Percentiles rank a stretch among this genome's conserved stretches.
These are phyloP conservation scores for Rhododendron griersonianum DNA, from an alignment of 148 eudicot species.

Conservation along the genomic window DNA sequence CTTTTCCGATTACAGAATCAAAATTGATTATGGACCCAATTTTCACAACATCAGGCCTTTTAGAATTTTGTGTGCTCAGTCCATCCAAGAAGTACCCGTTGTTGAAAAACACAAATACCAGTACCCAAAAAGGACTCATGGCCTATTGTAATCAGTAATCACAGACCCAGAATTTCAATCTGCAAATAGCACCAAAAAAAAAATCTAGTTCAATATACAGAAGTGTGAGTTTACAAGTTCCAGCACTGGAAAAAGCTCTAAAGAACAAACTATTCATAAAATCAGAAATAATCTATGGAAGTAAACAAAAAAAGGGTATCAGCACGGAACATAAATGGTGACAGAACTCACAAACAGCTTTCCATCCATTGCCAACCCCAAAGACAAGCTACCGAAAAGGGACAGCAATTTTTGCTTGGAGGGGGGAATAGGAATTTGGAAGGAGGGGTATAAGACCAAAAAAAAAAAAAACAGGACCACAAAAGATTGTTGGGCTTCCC, in stretches of 20 bases:
- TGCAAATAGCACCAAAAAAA: not conserved
- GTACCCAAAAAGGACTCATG: conserved; percentile 11
- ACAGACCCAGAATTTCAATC: not conserved
- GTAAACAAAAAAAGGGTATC: not conserved
- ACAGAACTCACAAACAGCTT: not conserved
- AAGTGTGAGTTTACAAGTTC: not conserved
- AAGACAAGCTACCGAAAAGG: not conserved
- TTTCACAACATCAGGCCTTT: conserved; percentile 43
- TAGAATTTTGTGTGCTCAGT: conserved; percentile 17
- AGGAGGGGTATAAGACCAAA: not conserved
- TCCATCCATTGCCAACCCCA: not conserved
- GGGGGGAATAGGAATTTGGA: not conserved
- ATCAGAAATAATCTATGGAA: not conserved
- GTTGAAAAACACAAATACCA: not conserved
- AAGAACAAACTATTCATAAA: not conserved
- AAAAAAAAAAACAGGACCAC: not conserved
- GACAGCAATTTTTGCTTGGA: not conserved
- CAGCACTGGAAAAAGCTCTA: not conserved
- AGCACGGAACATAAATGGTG: not conserved
- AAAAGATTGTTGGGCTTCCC: not conserved
- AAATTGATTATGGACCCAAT: conserved; percentile 50
- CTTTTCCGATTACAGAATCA: conserved; percentile 53
- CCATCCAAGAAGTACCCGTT: conserved; percentile 5
- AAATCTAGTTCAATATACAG: not conserved
- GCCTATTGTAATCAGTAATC: not conserved